phyloP scores from a whole-genome alignment of 2,329 filamentous ascomycete species.

The Fusarium sambucinum region DNA sequence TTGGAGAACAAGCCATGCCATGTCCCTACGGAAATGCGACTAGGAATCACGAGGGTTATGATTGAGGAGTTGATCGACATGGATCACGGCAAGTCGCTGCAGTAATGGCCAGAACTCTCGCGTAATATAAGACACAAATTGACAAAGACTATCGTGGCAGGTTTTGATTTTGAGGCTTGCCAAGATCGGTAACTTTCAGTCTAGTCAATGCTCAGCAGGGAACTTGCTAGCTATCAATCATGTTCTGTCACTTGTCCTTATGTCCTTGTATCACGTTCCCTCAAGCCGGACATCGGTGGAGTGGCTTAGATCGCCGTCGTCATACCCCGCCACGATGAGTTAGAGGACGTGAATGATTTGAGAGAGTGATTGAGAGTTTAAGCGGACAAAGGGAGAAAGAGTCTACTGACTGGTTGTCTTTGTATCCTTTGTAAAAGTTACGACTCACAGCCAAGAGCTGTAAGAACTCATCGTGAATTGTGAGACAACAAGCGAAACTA shows the following conservation, averaged over 20 bases:
- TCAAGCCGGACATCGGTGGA: conserved; percentile 40
- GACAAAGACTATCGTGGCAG: not conserved
- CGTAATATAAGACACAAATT: not conserved
- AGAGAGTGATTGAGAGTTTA: conserved; percentile 8
- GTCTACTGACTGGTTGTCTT: not conserved
- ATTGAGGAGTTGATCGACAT: not conserved
- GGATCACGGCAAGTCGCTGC: not conserved
- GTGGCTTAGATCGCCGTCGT: conserved; percentile 41
- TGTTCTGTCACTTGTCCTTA: conserved; percentile 9
- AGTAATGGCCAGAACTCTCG: not conserved
- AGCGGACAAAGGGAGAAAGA: not conserved
- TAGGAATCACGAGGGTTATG: conserved; percentile 1
- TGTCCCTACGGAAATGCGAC: not conserved
- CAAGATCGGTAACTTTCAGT: conserved; percentile 5
- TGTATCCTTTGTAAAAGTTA: not conserved
- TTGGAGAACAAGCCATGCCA: not conserved
- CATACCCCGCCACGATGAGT: conserved; percentile 42
- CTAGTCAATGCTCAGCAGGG: conserved; percentile 15
- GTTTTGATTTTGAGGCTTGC: conserved; percentile 6
- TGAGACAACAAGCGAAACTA: conserved; percentile 8
- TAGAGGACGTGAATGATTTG: conserved; percentile 16
- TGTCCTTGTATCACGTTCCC: conserved; percentile 38
- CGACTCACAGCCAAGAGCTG: not conserved
- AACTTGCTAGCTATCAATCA: conserved; percentile 1
- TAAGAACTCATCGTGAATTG: not conserved